A percentile compares a stretch with the other conserved stretches of the same genome.
Conservation (phyloP, 768 basidiomycete species). For the Gautieria morchelliformis region DNA sequence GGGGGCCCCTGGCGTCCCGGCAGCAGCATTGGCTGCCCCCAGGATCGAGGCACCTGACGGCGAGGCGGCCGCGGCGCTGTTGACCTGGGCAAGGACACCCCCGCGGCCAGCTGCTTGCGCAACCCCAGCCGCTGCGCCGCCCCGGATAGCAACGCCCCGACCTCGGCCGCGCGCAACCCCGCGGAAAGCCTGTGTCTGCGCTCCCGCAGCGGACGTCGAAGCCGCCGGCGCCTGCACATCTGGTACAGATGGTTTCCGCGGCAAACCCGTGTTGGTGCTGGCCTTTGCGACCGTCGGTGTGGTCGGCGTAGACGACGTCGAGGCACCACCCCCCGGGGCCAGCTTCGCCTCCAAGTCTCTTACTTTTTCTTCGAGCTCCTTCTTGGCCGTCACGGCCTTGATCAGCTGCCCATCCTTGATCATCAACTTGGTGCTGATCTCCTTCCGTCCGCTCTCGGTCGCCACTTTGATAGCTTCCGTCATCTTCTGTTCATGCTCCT, state of each 20-base stretch:
- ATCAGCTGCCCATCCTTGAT: slow-evolving; percentile 66
- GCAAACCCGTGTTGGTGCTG: slow-evolving; percentile 11
- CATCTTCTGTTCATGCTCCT: slow-evolving; percentile 37
- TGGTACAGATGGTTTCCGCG: slow-evolving; percentile 16
- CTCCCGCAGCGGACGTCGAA: slow-evolving; percentile 14
- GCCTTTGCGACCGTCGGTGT: slow-evolving; percentile 11
- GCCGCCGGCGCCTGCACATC: slow-evolving; percentile 16
- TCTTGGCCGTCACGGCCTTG: slow-evolving; percentile 25
- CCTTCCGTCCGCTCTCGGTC: slow-evolving; percentile 59
- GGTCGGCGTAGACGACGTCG: slow-evolving; percentile 8
- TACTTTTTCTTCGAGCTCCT: slow-evolving; percentile 33
- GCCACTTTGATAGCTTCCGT: slow-evolving; percentile 53
- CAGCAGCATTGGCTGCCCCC: slow-evolving; percentile 37
- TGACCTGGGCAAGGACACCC: slow-evolving; percentile 5
- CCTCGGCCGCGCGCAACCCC: slow-evolving; percentile 23
- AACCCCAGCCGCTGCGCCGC: slow-evolving; percentile 18
- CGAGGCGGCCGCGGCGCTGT: slow-evolving; percentile 22
- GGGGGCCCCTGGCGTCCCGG: slow-evolving; percentile 4
- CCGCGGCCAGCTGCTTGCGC: slow-evolving; percentile 11
- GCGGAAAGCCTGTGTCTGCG: slow-evolving; percentile 20
- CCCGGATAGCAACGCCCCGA: slow-evolving; percentile 26
- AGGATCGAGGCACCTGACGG: slow-evolving; percentile 44
- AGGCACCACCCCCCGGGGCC: slow-evolving; percentile 3
- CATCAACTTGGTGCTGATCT: slow-evolving; percentile 49
- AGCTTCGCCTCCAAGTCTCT: slow-evolving; percentile 65